Base-by-base conservation (phyloP, 176 grass and related monocot species). In the Oryza nivara region DNA sequence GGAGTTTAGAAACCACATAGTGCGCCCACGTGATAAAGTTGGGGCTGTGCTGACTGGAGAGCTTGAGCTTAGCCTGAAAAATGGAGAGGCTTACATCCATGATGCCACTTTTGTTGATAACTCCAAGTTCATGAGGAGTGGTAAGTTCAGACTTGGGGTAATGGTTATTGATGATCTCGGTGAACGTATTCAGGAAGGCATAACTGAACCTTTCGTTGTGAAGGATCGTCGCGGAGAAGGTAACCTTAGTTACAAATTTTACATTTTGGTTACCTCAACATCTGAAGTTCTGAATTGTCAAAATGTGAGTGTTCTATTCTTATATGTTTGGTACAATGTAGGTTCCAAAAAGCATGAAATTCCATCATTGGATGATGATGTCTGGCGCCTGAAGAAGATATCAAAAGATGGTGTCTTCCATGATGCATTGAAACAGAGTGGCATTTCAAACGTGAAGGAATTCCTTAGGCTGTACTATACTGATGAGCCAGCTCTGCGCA, bases 161-260 rank as follows among this genome's bases (percentile, higher is more conserved):
- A 91, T 23, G 78, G 28, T 78, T 86, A 26, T 34, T 61, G 78
- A 77, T 0, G 20, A 77, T 67, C 47, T 76, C 20, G 78, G 75
- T 20, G 75, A 83, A 14, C 72, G 76, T 58, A 32, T 91, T 5
- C 76, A 78, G 11, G 86, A 90, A 86, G 92, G 77, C 45, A 73
- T 88, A 66, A 89, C 83, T 5, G 79, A 81, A 68, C 65, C 89
- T 80, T 94, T 91, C 34, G 72, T 19, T 44, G 92, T 91, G 25
- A 82, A 86, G 32, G 92, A 94, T 32, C 86, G 75, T 2, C 92
- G 86, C 5, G 86, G 85, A 54, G 89, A 94, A 91, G 72, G 92
- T 94, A 83, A 15, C 17, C 19, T 76, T 8, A 52, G 35, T 30
- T 3, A 12, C 17, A 19, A 34, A 6, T 73, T 73, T 61, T 51